Base-by-base conservation (phyloP, 768 basidiomycete genomes). In the Agrocybe pediades region DNA sequence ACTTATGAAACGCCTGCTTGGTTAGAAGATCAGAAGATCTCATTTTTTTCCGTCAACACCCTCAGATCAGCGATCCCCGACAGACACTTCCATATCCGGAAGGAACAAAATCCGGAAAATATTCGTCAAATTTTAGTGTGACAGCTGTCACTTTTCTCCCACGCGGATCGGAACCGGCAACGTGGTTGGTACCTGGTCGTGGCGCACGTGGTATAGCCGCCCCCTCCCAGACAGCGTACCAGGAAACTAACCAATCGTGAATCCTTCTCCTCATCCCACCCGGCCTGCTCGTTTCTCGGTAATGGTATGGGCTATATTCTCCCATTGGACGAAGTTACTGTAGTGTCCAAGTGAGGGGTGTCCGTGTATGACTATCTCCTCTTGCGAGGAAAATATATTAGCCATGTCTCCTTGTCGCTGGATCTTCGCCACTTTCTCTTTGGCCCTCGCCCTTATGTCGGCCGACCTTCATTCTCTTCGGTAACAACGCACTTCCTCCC, bases 21-120 rank as follows among this genome's bases (percentile, higher is more conserved):
- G 66, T 69, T 67, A 60, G 66, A 66, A 68, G 65, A 73, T 70
- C 70, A 72, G 67, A 72, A 71, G 67, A 69, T 57, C 49, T 51
- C 57, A 55, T 65, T 62, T 56, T 60, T 60, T 55, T 48, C 47
- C 53, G 40, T 58, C 26, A 49, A 44, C 49, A 26, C 29, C 41
- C 36, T 25, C 41, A 23, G 58, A 57, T 53, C 41, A 36, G 23
- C 49, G 39, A 20, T 54, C 39, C 30, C 33, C 23, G 25, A 41
- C 27, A 49, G n/a, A 40, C 50, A 5, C 17, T 27, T 9, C n/a
- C 1, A 8, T 42, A 33, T 25, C 44, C 30, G 43, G 42, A 33
- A 19, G 49, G 9, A n/a, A n/a, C n/a, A n/a, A n/a, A n/a, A n/a
- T n/a, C n/a, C n/a, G n/a, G n/a, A n/a, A n/a, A n/a, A n/a, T n/a